A percentile compares a stretch with the other conserved stretches of the same genome.
phyloP scores from a whole-genome alignment of 2,329 filamentous ascomycete genomes.

The Fusarium sp. region DNA sequence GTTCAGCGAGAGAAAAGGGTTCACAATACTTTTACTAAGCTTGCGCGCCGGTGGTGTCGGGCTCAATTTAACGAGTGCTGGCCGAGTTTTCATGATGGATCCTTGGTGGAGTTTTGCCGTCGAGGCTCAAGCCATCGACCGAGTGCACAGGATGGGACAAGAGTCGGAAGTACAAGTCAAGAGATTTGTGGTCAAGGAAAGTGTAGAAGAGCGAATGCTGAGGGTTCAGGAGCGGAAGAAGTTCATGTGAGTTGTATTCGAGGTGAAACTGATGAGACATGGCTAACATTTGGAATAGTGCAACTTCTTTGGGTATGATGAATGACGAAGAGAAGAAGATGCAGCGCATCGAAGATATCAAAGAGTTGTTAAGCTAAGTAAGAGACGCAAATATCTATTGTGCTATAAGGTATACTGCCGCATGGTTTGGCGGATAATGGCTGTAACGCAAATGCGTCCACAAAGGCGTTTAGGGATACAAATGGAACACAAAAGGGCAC shows the following conservation, averaged over 20 bases:
- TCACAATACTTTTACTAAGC: slow-evolving; percentile 83
- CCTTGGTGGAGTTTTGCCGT: slow-evolving; percentile 99
- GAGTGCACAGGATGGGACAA: slow-evolving; percentile 97
- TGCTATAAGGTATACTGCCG: slow-evolving; percentile 1
- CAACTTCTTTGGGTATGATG: slow-evolving; percentile 95
- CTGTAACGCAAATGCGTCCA: slow-evolving; percentile 16
- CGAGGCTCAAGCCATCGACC: slow-evolving; percentile 96
- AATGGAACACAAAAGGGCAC: slow-evolving; percentile 29
- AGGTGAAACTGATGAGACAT: not conserved
- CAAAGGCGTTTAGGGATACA: slow-evolving; percentile 31
- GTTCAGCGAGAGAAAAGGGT: slow-evolving; percentile 73
- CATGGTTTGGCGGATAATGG: slow-evolving; percentile 10
- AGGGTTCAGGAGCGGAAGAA: slow-evolving; percentile 95
- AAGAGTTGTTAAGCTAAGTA: slow-evolving; percentile 79
- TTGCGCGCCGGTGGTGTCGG: slow-evolving; percentile 93
- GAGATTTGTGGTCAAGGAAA: slow-evolving; percentile 88
- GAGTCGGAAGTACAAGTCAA: slow-evolving; percentile 86
- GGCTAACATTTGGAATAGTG: slow-evolving; percentile 65
- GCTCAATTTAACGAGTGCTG: slow-evolving; percentile 89
- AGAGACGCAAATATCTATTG: not conserved
- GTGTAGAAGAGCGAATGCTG: slow-evolving; percentile 96
- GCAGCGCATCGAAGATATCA: slow-evolving; percentile 93
- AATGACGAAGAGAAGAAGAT: slow-evolving; percentile 92
- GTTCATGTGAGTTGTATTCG: slow-evolving; percentile 78
- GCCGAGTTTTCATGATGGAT: slow-evolving; percentile 98